Evolutionary conservation across 257 asterid genomes (phyloP).

Genomic region (Gynochthodes officinalis): DNA sequence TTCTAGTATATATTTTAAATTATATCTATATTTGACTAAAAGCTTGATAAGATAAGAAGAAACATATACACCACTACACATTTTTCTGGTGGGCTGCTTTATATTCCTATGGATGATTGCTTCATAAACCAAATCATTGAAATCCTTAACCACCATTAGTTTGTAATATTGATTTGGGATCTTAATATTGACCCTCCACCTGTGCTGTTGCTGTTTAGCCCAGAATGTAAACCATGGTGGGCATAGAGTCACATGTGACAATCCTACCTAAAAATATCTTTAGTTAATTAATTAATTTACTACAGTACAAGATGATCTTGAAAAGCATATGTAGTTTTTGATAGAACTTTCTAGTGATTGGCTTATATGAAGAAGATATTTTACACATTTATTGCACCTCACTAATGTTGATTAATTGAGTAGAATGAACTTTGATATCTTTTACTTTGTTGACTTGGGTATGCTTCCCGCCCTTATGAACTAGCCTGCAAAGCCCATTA

Average conservation of each 20-base stretch:
- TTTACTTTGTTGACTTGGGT: too few species aligned
- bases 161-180: background rate
- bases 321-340: background rate
- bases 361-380: too few species aligned
- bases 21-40: background rate
- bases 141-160: background rate
- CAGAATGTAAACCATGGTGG: background rate
- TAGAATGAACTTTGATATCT: too few species aligned
- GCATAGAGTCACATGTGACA: background rate
- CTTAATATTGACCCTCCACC: background rate
- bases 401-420: too few species aligned
- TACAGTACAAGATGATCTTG: too few species aligned
- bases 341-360: too few species aligned
- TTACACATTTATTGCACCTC: too few species aligned
- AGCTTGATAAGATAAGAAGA: background rate
- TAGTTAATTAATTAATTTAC: background rate
- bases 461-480: too few species aligned
- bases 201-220: constrained; percentile 3
- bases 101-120: background rate
- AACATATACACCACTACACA: background rate
- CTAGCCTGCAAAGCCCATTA: too few species aligned
- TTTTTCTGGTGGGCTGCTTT: background rate
- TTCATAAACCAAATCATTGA: background rate
- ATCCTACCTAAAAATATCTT: too few species aligned
- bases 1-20: background rate